A percentile compares a stretch with the other conserved stretches of the same genome.
Conservation (phyloP, 371 early-diverging fungal genomes). For the Mucor saturninus region DNA sequence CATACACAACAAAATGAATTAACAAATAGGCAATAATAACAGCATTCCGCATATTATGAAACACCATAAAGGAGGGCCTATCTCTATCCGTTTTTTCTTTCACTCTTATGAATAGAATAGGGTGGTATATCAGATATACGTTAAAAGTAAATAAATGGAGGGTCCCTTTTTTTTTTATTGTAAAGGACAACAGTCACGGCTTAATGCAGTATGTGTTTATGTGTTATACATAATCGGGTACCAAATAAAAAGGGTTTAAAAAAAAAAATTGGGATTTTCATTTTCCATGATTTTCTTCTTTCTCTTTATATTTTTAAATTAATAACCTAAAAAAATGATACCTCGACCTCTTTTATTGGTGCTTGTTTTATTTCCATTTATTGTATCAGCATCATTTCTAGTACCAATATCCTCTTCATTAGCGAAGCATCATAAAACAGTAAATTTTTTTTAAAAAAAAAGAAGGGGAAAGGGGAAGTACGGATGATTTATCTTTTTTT, state of each 20-base stretch:
- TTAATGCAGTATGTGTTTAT: no score
- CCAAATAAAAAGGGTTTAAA: no score
- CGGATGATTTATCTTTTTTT: not conserved
- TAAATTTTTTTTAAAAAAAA: slow-evolving; percentile 4
- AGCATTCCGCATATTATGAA: not conserved
- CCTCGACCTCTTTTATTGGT: slow-evolving; percentile 3
- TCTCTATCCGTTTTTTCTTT: no score
- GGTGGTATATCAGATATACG: no score
- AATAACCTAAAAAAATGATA: not conserved
- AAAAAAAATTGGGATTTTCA: not conserved
- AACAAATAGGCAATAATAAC: no score
- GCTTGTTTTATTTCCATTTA: slow-evolving; percentile 17
- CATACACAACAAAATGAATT: no score
- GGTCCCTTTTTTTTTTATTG: no score
- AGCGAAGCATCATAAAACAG: slow-evolving; percentile 25
- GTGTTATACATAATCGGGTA: no score
- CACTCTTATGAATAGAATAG: no score
- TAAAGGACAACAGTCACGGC: no score
- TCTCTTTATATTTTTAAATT: slow-evolving; percentile 1
- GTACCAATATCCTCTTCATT: slow-evolving; percentile 12
- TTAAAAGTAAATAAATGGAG: no score
- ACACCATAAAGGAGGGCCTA: no score
- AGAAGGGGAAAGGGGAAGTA: not conserved
- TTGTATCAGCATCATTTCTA: slow-evolving; percentile 22
- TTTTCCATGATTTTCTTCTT: slow-evolving; percentile 7